Evolutionary conservation across 352 stramenopile genomes (phyloP), one percentile per base, ranked within the genome.

Genomic region (Globisporangium splendens): DNA sequence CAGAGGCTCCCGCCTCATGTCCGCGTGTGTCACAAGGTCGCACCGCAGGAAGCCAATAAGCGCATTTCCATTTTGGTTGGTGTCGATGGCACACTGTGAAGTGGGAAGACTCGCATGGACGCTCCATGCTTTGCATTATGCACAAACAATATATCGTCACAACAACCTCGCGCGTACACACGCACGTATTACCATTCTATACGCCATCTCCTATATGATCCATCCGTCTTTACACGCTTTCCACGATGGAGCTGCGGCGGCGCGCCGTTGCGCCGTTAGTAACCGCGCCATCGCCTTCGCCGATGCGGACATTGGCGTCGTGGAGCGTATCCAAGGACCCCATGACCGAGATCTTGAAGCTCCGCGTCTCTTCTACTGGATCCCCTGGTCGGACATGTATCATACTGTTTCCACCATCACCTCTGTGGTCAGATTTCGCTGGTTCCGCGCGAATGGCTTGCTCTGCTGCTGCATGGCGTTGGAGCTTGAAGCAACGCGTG

Each of bases 351-450:
- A 44, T 59, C 44, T 54, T 53, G 31, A 33, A 54, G 10, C 15
- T 10, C 8, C n/a, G 44, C 20, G 14, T 12, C 42, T 31, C 54
- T 22, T 35, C 54, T 43, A 53, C 54, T 54, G 50, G 35, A 56
- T 47, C 31, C 20, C 39, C 8, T 44, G 39, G 10, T 44, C 39
- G 17, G 39, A n/a, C 39, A 44, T 44, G 39, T 0, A 44, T 44
- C 28, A 8, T 35, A 10, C 43, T 18, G 28, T 18, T 28, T 18
- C 31, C 28, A 21, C 15, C 3, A 42, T 22, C 8, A 10, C 15
- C 22, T 8, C 10, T 54, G 49, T 44, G 28, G n/a, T 44, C 28
- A 22, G 28, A 35, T 35, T 35, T 8, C 28, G 28, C 10, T 10
- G 3, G 5, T 1, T 35, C 28, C 28, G 49, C 17, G 31, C 31